Evolutionary conservation across 2,329 filamentous ascomycete genomes (phyloP).

Genomic region (Aureobasidium sp.): DNA sequence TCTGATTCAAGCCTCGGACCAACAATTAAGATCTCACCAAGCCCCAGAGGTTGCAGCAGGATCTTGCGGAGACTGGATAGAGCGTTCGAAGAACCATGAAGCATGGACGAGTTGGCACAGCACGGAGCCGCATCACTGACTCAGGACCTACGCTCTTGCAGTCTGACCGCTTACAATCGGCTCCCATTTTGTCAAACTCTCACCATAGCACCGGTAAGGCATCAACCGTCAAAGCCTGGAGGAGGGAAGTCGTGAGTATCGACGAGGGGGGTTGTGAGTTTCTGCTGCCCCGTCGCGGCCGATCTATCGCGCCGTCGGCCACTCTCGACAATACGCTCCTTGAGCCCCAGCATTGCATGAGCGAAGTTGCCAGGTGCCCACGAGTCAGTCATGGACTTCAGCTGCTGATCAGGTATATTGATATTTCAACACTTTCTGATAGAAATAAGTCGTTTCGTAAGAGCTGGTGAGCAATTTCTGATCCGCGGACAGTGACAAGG

Average conservation of each 20-base stretch:
- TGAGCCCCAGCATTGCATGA: neutral
- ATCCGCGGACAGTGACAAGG: neutral
- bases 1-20: neutral
- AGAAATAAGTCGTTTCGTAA: neutral
- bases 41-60: neutral
- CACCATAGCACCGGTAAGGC: neutral
- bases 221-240: neutral
- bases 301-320: neutral
- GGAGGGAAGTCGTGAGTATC: neutral
- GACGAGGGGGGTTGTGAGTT: neutral
- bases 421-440: neutral
- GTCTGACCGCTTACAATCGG: neutral
- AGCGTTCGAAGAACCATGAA: neutral
- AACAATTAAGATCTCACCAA: neutral
- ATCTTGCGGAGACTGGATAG: neutral
- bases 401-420: neutral
- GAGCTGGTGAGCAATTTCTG: neutral
- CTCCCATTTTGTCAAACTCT: neutral
- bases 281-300: neutral
- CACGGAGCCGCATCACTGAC: neutral
- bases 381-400: conserved; percentile 4
- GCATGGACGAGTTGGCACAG: neutral
- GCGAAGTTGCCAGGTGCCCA: neutral
- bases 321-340: neutral
- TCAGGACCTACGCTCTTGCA: neutral